A percentile compares a stretch with the other conserved stretches of the same genome.
Conservation (phyloP, 352 stramenopile species). For the Globisporangium alternatum region DNA sequence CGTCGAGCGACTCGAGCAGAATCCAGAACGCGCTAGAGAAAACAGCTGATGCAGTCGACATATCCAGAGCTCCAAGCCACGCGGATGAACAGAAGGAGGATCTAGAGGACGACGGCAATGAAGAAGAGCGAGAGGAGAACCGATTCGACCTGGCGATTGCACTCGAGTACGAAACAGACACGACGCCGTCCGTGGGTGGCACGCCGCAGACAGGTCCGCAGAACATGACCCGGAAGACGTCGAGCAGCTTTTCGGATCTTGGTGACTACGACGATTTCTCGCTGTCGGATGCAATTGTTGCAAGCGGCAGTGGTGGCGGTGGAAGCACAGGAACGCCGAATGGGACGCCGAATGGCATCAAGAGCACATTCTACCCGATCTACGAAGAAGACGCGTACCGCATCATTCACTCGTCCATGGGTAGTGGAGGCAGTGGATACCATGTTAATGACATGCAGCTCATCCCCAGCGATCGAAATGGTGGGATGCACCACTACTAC, state of each 20-base stretch:
- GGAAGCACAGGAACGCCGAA: slow-evolving; percentile 26
- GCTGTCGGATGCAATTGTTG: slow-evolving; percentile 56
- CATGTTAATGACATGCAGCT: slow-evolving; percentile 20
- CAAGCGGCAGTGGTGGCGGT: slow-evolving; percentile 23
- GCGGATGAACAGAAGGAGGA: slow-evolving; percentile 26
- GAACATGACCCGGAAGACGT: slow-evolving; percentile 72
- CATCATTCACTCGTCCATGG: slow-evolving; percentile 54
- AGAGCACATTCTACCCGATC: slow-evolving; percentile 70
- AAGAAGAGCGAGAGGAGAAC: slow-evolving; percentile 31
- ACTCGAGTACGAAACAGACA: slow-evolving; percentile 67
- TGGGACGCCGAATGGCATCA: slow-evolving; percentile 28
- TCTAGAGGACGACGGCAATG: slow-evolving; percentile 21
- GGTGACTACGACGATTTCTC: slow-evolving; percentile 84
- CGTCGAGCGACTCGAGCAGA: slow-evolving; percentile 10
- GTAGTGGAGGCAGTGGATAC: slow-evolving; percentile 31
- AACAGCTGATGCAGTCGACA: slow-evolving; percentile 13
- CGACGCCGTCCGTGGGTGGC: slow-evolving; percentile 25
- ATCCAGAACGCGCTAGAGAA: slow-evolving; percentile 23
- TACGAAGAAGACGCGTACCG: slow-evolving; percentile 75
- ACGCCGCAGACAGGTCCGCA: slow-evolving; percentile 26
- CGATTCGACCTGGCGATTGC: slow-evolving; percentile 53
- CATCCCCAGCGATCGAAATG: slow-evolving; percentile 11
- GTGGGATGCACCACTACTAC: slow-evolving; percentile 17
- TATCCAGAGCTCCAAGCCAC: slow-evolving; percentile 7
- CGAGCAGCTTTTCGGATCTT: slow-evolving; percentile 85